Percentiles rank a stretch among this genome's conserved stretches.
Evolutionary conservation across 1,284 basidiomycete genomes (phyloP).

Genomic region (Blastosporella zonata): DNA sequence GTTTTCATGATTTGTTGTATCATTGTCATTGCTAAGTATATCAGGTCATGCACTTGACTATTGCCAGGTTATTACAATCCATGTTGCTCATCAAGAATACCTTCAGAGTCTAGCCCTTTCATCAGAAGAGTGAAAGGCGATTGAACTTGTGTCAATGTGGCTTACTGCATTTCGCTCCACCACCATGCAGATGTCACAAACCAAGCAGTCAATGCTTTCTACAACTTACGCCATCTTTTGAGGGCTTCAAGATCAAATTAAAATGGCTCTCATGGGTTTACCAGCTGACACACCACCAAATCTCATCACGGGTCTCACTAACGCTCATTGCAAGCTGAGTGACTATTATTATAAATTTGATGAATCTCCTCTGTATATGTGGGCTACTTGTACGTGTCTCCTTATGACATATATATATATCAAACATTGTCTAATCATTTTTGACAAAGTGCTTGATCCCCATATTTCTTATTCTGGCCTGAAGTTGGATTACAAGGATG

Average conservation of each 20-base stretch:
- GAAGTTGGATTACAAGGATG: neutral
- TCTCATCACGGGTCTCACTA: slow-evolving; percentile 16
- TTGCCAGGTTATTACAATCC: neutral
- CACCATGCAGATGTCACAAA: neutral
- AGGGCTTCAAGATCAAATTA: no score
- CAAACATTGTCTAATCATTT: neutral
- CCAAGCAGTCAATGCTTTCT: no score
- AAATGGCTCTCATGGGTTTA: slow-evolving; percentile 3
- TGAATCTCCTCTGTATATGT: slow-evolving; percentile 25
- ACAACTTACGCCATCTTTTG: no score
- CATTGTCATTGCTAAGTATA: neutral
- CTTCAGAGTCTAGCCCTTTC: slow-evolving; percentile 13
- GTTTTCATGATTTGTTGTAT: neutral
- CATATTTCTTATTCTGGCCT: neutral
- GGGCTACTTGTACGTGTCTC: slow-evolving; percentile 21
- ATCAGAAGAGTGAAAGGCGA: neutral
- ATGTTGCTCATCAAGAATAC: neutral
- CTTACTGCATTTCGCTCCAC: slow-evolving; percentile 15
- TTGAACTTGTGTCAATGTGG: neutral
- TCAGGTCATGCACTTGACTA: neutral
- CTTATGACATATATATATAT: neutral
- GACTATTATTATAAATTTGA: slow-evolving; percentile 28
- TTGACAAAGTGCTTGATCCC: neutral
- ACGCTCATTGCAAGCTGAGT: slow-evolving; percentile 25
- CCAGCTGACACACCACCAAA: slow-evolving; percentile 10